Base-by-base conservation (phyloP, 148 eudicot species). In the Nepenthes mirabilis region DNA sequence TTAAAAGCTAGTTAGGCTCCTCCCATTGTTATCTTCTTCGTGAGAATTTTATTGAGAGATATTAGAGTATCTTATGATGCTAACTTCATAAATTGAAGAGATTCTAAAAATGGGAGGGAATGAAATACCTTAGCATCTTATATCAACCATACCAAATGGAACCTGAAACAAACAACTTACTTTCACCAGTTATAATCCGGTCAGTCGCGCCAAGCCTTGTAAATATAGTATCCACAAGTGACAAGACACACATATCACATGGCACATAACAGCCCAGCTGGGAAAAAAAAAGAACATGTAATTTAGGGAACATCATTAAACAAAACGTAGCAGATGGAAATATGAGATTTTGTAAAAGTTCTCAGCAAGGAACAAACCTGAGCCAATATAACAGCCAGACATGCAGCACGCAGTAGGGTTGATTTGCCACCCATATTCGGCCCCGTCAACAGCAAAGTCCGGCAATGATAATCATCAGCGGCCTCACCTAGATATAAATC, bases 341-440 rank as follows among this genome's bases (percentile, higher is more conserved):
- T 6, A 33, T 32, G 9, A 1, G 8, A 11, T 34, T 32, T 2
- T 32, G 32, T 36, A 58, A 10, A 40, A 49, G 12, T 49, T 49
- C 52, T 49, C 54, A 37, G 37, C 62, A 23, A 59, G 51, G 61
- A 66, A 63, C 65, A 56, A 68, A 90, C 99, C 99, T 93, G 99
- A 14, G 99, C 95, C 67, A 93, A 58, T 54, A 93, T 74, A 71
- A 93, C 91, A 49, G 97, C 84, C 56, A 86, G 71, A 74, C 99
- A 93, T 61, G 86, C 82, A 52, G 99, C 87, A 70, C 99, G 95
- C 52, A 93, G 65, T 64, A 93, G 96, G 49, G 99, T 93, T 34
- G 99, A 93, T 73, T 93, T 93, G 56, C 99, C 99, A 13, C 99
- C 99, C 99, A 93, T 93, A 73, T 93, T 93, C 48, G 99, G 99